These are phyloP conservation scores for Didymella arachidicola DNA, from an alignment of 2,329 filamentous ascomycete genomes.

Conservation along the genomic window DNA sequence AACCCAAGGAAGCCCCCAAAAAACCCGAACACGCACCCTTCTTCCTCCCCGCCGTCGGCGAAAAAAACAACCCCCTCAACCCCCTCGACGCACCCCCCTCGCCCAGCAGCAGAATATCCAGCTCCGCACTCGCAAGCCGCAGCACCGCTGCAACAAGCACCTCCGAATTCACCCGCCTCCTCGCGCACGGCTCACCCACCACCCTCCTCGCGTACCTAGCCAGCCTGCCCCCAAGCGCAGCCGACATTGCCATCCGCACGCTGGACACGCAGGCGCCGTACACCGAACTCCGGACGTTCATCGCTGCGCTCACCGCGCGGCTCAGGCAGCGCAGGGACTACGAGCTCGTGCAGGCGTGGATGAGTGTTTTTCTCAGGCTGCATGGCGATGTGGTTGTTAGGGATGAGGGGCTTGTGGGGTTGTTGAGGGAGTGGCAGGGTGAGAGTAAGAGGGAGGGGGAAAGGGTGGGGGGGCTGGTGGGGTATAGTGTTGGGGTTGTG, in stretches of 20 bases:
- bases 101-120: constrained; percentile 44
- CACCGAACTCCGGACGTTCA: constrained; percentile 80
- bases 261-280: constrained; percentile 62
- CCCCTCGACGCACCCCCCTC: constrained; percentile 28
- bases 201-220: constrained; percentile 77
- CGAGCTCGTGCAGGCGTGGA: constrained; percentile 95
- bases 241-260: constrained; percentile 90
- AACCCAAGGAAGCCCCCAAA: constrained; percentile 90
- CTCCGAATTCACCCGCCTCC: constrained; percentile 58
- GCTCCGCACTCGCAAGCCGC: constrained; percentile 42
- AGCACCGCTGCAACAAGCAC: constrained; percentile 42
- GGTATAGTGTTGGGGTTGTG: constrained; percentile 87
- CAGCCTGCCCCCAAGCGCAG: constrained; percentile 79
- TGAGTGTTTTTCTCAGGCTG: constrained; percentile 87
- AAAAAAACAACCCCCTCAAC: constrained; percentile 28
- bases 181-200: constrained; percentile 65
- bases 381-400: constrained; percentile 70
- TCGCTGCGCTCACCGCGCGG: constrained; percentile 77
- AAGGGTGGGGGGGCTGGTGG: constrained; percentile 77
- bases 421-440: constrained; percentile 73
- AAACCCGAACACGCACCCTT: constrained; percentile 93
- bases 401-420: constrained; percentile 62
- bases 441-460: constrained; percentile 75
- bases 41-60: constrained; percentile 78
- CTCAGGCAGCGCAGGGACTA: constrained; percentile 79